These are phyloP conservation scores for Butyriboletus appendiculatus DNA, from an alignment of 1,284 basidiomycete genomes.

Conservation along the genomic window DNA sequence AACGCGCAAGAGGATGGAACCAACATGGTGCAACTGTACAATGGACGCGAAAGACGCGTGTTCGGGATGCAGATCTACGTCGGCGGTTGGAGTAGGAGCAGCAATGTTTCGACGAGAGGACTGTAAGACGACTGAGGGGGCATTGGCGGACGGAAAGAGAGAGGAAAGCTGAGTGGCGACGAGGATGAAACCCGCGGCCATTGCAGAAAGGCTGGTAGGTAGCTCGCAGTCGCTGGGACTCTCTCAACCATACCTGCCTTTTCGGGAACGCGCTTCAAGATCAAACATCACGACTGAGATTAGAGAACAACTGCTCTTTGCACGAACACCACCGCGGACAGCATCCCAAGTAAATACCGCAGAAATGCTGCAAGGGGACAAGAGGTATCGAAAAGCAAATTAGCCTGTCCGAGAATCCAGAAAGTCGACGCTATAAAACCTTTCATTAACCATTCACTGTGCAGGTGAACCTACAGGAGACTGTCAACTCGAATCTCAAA, in stretches of 20 bases:
- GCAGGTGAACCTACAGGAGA: not conserved
- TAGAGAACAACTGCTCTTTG: not conserved
- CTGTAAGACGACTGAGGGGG: constrained; percentile 54
- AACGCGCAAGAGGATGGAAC: constrained; percentile 73
- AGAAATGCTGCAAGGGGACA: not conserved
- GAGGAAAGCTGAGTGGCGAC: constrained; percentile 66
- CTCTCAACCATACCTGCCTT: constrained; percentile 21
- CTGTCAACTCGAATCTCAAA: constrained; percentile 8
- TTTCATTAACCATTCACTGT: not conserved
- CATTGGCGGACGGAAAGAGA: constrained; percentile 52
- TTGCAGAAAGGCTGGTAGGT: constrained; percentile 4
- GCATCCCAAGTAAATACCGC: not conserved
- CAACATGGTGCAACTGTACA: constrained; percentile 59
- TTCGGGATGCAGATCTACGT: constrained; percentile 62
- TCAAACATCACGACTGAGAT: not conserved
- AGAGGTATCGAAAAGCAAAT: not conserved
- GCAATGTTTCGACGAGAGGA: constrained; percentile 58
- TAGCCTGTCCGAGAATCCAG: constrained; percentile 6
- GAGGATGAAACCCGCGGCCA: constrained; percentile 50
- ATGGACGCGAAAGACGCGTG: constrained; percentile 71
- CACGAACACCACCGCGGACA: not conserved
- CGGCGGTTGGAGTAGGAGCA: constrained; percentile 41
- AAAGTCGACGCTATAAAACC: not conserved
- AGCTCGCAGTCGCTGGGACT: not conserved
- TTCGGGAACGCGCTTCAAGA: constrained; percentile 17